Conservation (phyloP, 306 rosid genomes). For the Potentilla sterilis region DNA sequence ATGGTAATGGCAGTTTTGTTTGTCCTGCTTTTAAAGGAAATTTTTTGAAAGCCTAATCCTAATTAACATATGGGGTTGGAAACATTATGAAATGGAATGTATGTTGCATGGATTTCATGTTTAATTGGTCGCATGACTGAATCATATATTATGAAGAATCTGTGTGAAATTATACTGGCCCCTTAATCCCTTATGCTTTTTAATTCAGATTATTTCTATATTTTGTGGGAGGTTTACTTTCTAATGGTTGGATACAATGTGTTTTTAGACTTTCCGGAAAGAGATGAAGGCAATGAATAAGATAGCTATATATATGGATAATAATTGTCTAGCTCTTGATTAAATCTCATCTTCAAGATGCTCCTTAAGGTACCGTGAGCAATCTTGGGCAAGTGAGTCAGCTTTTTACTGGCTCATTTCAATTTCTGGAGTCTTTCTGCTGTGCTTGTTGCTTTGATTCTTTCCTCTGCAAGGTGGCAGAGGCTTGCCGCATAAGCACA, state of each 20-base stretch:
- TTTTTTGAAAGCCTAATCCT: not conserved
- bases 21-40: not conserved
- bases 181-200: not conserved
- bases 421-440: conserved; percentile 6
- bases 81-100: not conserved
- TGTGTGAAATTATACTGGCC: no score
- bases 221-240: not conserved
- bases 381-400: conserved; percentile 39
- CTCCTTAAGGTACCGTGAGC: conserved; percentile 39
- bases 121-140: no score
- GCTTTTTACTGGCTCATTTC: conserved; percentile 55
- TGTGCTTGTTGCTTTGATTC: conserved; percentile 12
- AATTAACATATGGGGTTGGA: not conserved
- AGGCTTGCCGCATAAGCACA: conserved; percentile 88
- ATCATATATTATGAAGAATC: not conserved
- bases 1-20: not conserved
- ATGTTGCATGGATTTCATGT: not conserved
- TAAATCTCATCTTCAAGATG: conserved; percentile 25
- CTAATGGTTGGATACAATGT: not conserved
- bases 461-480: conserved; percentile 69
- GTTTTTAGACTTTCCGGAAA: not conserved
- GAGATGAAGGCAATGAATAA: not conserved
- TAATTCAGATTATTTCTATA: not conserved
- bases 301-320: not conserved
- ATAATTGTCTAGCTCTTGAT: not conserved